phyloP scores from a whole-genome alignment of 176 grass and related monocot species.

The Chrysopogon serrulatus region DNA sequence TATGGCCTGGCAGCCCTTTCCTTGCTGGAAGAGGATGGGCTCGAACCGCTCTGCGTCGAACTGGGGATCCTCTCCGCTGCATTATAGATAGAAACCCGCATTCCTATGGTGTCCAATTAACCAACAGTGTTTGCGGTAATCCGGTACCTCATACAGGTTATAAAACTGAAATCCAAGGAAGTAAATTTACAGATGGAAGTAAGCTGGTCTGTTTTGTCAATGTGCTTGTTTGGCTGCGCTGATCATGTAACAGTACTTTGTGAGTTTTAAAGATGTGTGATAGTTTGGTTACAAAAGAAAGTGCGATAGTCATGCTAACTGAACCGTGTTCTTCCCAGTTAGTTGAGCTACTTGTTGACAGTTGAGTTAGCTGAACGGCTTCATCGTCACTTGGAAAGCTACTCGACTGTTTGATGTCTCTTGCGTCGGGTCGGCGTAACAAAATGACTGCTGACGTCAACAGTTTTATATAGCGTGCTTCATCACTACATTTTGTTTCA shows the following conservation, averaged over 20 bases:
- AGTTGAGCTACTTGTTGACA: slow-evolving; percentile 4
- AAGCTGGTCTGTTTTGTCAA: background rate
- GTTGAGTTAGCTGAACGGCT: slow-evolving; percentile 30
- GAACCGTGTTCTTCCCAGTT: background rate
- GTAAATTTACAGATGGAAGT: background rate
- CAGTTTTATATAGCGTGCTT: background rate
- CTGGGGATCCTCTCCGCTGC: slow-evolving; percentile 43
- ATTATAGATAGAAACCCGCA: slow-evolving; percentile 20
- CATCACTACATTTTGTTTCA: background rate
- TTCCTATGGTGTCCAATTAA: background rate
- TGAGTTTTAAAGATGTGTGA: background rate
- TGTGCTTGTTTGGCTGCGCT: background rate
- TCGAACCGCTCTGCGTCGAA: slow-evolving; percentile 42
- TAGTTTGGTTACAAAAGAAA: background rate
- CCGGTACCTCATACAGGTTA: background rate
- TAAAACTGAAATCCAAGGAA: background rate
- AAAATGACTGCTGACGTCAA: background rate
- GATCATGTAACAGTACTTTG: background rate
- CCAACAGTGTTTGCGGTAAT: background rate
- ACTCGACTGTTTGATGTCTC: slow-evolving; percentile 3
- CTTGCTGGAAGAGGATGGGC: slow-evolving; percentile 59
- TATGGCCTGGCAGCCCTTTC: slow-evolving; percentile 81
- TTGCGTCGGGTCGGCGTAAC: background rate
- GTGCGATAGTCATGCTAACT: background rate
- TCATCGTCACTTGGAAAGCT: background rate